phyloP scores from a whole-genome alignment of 2,329 filamentous ascomycete species.

The Diaporthe destruens region DNA sequence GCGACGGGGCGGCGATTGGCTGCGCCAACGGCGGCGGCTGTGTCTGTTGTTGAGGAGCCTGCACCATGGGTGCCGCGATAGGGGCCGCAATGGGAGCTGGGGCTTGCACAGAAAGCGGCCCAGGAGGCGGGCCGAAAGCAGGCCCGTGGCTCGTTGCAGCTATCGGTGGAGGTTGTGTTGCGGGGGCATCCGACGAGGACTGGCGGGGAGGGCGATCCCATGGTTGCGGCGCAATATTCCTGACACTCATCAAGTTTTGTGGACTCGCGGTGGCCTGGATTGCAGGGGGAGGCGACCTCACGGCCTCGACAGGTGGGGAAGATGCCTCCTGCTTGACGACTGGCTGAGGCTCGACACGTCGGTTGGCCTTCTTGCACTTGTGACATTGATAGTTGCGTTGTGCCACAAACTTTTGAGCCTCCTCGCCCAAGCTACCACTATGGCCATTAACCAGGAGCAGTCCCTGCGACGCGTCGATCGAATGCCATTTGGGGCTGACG shows the following conservation, averaged over 20 bases:
- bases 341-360: conserved; percentile 53
- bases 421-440: conserved; percentile 63
- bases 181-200: conserved; percentile 31
- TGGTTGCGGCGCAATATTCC: conserved; percentile 40
- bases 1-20: conserved; percentile 46
- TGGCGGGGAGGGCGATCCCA: conserved; percentile 40
- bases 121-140: conserved; percentile 30
- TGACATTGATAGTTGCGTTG: conserved; percentile 79
- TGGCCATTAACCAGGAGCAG: conserved; percentile 66
- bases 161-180: conserved; percentile 31
- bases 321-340: conserved; percentile 47
- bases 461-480: conserved; percentile 65
- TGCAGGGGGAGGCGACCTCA: conserved; percentile 47
- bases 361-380: conserved; percentile 74
- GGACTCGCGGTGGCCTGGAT: conserved; percentile 42
- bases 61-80: conserved; percentile 42
- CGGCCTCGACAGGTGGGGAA: conserved; percentile 46
- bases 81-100: conserved; percentile 36
- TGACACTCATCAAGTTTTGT: conserved; percentile 40
- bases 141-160: conserved; percentile 20
- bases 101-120: conserved; percentile 23
- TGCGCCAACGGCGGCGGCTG: conserved; percentile 44
- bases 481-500: conserved; percentile 81
- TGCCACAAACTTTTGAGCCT: conserved; percentile 70
- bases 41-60: conserved; percentile 42